Conservation (phyloP, 2,329 filamentous ascomycete species). For the Cercospora zeae-maydis region DNA sequence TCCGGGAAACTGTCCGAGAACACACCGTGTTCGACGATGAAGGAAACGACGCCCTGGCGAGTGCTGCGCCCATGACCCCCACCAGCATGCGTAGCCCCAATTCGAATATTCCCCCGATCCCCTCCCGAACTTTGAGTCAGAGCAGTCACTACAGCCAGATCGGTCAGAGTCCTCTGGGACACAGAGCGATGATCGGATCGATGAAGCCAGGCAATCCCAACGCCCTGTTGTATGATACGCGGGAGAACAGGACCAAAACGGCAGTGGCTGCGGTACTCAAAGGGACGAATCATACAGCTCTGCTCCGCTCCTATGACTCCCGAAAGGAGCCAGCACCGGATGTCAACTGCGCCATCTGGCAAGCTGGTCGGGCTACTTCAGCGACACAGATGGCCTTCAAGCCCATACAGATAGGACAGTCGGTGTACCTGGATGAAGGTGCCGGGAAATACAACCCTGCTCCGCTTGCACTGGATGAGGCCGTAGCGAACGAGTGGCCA, state of each 20-base stretch:
- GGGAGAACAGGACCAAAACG: conserved; percentile 69
- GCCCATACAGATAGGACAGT: conserved; percentile 88
- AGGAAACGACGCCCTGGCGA: conserved; percentile 66
- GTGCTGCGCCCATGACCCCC: conserved; percentile 49
- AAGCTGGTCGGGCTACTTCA: conserved; percentile 90
- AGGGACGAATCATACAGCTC: conserved; percentile 64
- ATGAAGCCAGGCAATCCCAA: conserved; percentile 75
- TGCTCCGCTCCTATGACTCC: conserved; percentile 93
- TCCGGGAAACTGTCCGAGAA: conserved; percentile 71
- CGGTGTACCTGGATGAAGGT: conserved; percentile 90
- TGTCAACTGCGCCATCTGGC: conserved; percentile 93
- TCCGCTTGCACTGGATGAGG: conserved; percentile 82
- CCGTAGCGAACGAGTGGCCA: conserved; percentile 89
- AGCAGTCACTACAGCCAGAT: conserved; percentile 81
- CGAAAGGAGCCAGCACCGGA: conserved; percentile 85
- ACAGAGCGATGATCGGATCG: conserved; percentile 48
- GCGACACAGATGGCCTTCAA: conserved; percentile 94
- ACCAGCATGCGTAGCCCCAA: conserved; percentile 43
- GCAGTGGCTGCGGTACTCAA: conserved; percentile 89
- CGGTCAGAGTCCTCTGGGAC: conserved; percentile 58
- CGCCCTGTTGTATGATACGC: conserved; percentile 79
- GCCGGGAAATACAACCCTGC: conserved; percentile 88
- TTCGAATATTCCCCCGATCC: conserved; percentile 36
- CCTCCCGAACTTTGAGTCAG: conserved; percentile 68
- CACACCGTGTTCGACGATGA: conserved; percentile 73